Evolutionary conservation across 371 early-diverging fungal species (phyloP), one percentile per base, ranked within the genome.

Genomic region (Apophysomyces ossiformis): DNA sequence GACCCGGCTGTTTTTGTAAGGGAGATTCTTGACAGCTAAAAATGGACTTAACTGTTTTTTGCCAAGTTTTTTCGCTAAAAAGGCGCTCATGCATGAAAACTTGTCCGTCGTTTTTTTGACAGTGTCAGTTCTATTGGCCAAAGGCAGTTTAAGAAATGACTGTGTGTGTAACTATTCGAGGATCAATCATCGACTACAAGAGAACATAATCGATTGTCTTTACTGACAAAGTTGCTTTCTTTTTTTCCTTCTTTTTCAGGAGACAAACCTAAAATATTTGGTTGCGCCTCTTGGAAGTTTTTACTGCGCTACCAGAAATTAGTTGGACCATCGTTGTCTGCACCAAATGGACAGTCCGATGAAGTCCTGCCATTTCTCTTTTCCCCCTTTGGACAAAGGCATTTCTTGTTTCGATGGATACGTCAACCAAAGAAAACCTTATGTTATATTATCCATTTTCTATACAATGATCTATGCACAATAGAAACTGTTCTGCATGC

Each of bases 391-490:
- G 54, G 9, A 9, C 21, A 50, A 50, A 45, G 13, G 13, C 12
- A 45, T 50, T n/a, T 47, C 5, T 21, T 16, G n/a, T 21, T 21
- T 5, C 21, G 9, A 7, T 47, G 1, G 21, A 11, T 50, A 50
- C 54, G 54, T 50, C 21, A 18, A 32, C 21, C 16, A n/a, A 32
- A 50, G 35, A 32, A 50, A 21, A 21, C 21, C 7, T 7, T 50
- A 8, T 50, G 21, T 21, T 16, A 26, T 50, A 21, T 16, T 26
- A 50, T 21, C 21, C 16, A 18, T 18, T 50, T 21, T 21, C 54
- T 5, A 21, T 50, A 50, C 54, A 50, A 50, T 50, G 21, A 50
- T 50, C 21, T n/a, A 50, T 50, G 54, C 54, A 50, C 54, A 50
- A 50, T 50, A 5, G 54, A 11, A 21, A 21, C 16, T n/a, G 21